A percentile compares a stretch with the other conserved stretches of the same genome.
These are phyloP conservation scores for Haplosporangium sp. DNA, from an alignment of 371 early-diverging fungal genomes.

Conservation along the genomic window DNA sequence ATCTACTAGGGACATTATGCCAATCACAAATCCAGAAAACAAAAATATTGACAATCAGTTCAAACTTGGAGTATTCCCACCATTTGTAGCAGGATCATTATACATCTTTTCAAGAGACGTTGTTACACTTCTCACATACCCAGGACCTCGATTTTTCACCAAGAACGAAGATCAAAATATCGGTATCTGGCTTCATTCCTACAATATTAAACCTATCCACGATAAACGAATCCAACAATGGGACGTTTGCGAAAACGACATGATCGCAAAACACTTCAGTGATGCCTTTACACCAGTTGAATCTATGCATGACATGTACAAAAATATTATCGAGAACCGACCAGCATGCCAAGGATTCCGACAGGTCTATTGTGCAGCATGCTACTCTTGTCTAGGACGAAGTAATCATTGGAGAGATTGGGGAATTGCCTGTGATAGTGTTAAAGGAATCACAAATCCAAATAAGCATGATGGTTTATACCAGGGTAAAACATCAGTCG, in stretches of 20 bases:
- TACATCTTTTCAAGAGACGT: constrained; percentile 67
- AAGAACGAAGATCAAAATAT: constrained; percentile 66
- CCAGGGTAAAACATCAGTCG: constrained; percentile 17
- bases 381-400: constrained; percentile 69
- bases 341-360: constrained; percentile 59
- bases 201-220: constrained; percentile 65
- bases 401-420: constrained; percentile 65
- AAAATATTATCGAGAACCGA: constrained; percentile 56
- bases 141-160: constrained; percentile 63
- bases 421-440: constrained; percentile 62
- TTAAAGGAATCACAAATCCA: constrained; percentile 63
- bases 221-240: constrained; percentile 67
- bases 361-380: constrained; percentile 62
- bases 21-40: constrained; percentile 56
- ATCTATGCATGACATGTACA: constrained; percentile 64
- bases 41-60: constrained; percentile 63
- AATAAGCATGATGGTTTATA: constrained; percentile 21
- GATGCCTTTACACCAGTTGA: constrained; percentile 34
- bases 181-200: constrained; percentile 71
- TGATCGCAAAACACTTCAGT: constrained; percentile 67
- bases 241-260: constrained; percentile 67
- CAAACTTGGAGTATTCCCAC: constrained; percentile 66
- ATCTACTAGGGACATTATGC: constrained; percentile 54
- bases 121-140: constrained; percentile 58
- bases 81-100: constrained; percentile 67